phyloP scores from a whole-genome alignment of 139 green algal genomes.

The Ettlia oleoabundans region DNA sequence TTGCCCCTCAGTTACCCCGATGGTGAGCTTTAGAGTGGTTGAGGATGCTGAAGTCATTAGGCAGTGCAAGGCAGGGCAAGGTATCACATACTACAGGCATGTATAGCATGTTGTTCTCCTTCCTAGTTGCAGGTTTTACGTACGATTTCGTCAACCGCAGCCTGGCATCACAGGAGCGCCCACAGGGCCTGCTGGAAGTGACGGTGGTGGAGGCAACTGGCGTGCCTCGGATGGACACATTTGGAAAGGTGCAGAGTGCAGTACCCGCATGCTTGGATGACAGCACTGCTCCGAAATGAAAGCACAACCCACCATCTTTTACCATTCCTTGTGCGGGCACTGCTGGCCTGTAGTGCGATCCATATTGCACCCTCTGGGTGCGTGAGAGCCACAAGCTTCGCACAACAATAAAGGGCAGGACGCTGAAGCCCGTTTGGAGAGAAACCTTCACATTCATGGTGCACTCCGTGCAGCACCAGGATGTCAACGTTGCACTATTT shows the following conservation, averaged over 20 bases:
- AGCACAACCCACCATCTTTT: too few species aligned
- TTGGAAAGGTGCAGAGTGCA: not conserved
- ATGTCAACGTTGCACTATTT: constrained; percentile 23
- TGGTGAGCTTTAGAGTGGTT: not conserved
- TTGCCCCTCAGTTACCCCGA: constrained; percentile 43
- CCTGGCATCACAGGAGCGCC: constrained; percentile 1
- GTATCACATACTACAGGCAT: too few species aligned
- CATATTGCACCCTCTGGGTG: constrained; percentile 24
- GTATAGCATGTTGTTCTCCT: not conserved
- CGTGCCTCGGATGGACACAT: constrained; percentile 44
- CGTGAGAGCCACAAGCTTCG: constrained; percentile 17
- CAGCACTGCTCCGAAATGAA: not conserved
- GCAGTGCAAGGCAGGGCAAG: too few species aligned
- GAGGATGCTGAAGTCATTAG: too few species aligned
- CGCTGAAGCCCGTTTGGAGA: constrained; percentile 34
- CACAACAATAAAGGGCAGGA: constrained; percentile 28
- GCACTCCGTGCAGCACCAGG: constrained; percentile 27
- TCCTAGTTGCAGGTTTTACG: constrained; percentile 8
- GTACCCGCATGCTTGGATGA: not conserved
- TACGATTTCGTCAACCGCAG: not conserved
- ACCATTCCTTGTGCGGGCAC: not conserved
- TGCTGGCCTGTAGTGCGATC: constrained; percentile 13
- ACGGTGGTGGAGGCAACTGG: constrained; percentile 16
- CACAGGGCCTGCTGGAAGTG: constrained; percentile 41
- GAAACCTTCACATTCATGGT: constrained; percentile 47